Conservation (phyloP, 2,329 filamentous ascomycete species). For the Colletotrichum higginsianum region DNA sequence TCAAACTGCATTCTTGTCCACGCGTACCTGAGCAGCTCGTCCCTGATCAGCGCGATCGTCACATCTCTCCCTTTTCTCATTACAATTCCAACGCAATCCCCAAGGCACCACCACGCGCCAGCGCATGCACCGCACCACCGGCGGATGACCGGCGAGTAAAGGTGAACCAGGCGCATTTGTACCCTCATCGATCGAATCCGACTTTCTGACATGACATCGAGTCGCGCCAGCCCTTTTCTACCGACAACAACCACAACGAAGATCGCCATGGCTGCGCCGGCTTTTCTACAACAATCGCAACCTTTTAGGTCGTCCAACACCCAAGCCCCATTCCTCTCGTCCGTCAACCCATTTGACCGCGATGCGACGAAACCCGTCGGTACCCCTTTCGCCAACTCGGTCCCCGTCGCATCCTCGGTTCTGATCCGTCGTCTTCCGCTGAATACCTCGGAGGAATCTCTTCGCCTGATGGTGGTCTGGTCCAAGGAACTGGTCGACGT, state of each 20-base stretch:
- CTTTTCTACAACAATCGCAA: conserved; percentile 59
- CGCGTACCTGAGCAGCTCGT: neutral
- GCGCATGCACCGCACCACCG: conserved; percentile 48
- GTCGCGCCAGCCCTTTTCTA: conserved; percentile 52
- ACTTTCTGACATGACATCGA: conserved; percentile 46
- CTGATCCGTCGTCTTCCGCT: conserved; percentile 69
- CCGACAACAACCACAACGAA: conserved; percentile 48
- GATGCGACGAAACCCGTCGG: conserved; percentile 59
- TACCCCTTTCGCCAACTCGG: conserved; percentile 55
- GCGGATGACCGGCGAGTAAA: conserved; percentile 50
- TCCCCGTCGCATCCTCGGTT: conserved; percentile 58
- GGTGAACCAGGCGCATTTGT: conserved; percentile 46
- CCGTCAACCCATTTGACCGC: conserved; percentile 56
- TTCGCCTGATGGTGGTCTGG: conserved; percentile 72
- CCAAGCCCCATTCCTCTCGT: conserved; percentile 53
- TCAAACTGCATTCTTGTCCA: conserved; percentile 11
- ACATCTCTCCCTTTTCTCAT: conserved; percentile 21
- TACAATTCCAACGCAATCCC: conserved; percentile 15
- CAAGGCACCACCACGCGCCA: conserved; percentile 41
- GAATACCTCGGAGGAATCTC: conserved; percentile 67
- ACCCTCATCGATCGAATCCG: conserved; percentile 46
- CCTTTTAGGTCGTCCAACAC: conserved; percentile 56
- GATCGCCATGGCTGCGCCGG: conserved; percentile 61
- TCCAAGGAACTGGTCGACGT: conserved; percentile 68
- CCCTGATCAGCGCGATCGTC: conserved; percentile 31